Evolutionary conservation across 768 basidiomycete species (phyloP).

Genomic region (Sistotremastrum suecicum): DNA sequence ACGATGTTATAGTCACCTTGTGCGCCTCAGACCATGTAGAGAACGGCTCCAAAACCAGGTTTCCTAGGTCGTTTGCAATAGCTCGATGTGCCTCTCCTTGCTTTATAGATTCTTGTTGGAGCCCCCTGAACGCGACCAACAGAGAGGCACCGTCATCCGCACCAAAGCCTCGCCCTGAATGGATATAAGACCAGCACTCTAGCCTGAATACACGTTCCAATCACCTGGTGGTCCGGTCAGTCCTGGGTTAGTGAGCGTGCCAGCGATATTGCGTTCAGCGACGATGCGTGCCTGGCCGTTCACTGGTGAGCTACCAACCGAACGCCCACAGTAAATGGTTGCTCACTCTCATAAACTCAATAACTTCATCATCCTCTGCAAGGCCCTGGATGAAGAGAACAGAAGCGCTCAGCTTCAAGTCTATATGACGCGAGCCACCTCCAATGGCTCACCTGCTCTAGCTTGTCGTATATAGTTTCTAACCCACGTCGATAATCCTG

Average conservation of each 20-base stretch:
- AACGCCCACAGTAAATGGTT: conserved; percentile 1
- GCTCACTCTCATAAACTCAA: conserved; percentile 68
- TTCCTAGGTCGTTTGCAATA: conserved; percentile 61
- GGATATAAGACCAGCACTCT: conserved; percentile 1
- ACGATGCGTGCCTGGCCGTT: conserved; percentile 50
- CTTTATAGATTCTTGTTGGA: conserved; percentile 53
- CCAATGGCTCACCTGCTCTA: conserved; percentile 49
- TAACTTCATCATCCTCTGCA: conserved; percentile 71
- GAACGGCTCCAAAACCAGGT: conserved; percentile 70
- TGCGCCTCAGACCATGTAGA: conserved; percentile 64
- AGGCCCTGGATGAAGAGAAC: conserved; percentile 38
- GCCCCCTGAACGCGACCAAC: conserved; percentile 63
- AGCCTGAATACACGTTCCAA: conserved; percentile 1
- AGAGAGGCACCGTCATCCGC: conserved; percentile 80
- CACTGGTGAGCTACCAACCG: conserved; percentile 3
- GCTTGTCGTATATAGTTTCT: conserved; percentile 58
- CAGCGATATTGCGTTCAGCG: conserved; percentile 55
- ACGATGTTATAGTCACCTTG: conserved; percentile 30
- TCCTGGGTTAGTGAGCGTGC: conserved; percentile 36
- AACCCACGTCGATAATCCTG: conserved; percentile 80
- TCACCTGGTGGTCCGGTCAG: conserved; percentile 37
- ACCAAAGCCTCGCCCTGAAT: conserved; percentile 46
- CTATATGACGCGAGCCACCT: neutral
- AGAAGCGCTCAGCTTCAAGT: neutral
- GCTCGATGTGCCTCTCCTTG: conserved; percentile 66